Percentiles rank a stretch among this genome's conserved stretches.
Evolutionary conservation across 345 rosid genomes (phyloP).

Genomic region (Psidium guajava): DNA sequence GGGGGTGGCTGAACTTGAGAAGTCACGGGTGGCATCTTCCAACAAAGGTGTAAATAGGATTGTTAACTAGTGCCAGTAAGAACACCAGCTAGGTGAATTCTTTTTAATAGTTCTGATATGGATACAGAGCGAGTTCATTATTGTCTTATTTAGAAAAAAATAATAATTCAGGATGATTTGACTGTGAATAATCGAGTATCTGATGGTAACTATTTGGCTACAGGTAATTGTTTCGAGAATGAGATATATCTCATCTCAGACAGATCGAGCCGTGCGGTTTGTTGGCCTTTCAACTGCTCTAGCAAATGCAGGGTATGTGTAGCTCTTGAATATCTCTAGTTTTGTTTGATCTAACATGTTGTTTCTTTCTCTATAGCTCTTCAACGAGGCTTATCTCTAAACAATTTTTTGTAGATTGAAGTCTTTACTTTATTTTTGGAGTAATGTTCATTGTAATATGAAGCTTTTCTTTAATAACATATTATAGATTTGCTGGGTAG

Average conservation of each 20-base stretch:
- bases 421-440: background rate
- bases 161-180: background rate
- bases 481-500: background rate
- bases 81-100: background rate
- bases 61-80: background rate
- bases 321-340: background rate
- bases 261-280: conserved; percentile 83
- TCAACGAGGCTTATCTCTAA: background rate
- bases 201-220: conserved; percentile 1
- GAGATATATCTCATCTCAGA: conserved; percentile 99
- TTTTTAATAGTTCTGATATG: background rate
- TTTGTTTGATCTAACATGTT: background rate
- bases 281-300: conserved; percentile 96
- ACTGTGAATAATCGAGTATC: background rate
- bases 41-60: background rate
- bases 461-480: background rate
- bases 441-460: background rate
- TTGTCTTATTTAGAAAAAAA: background rate
- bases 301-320: conserved; percentile 84
- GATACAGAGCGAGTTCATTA: background rate
- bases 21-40: background rate
- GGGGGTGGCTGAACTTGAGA: background rate
- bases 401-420: background rate
- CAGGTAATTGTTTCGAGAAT: conserved; percentile 98
- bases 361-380: background rate